Evolutionary conservation across 345 rosid genomes (phyloP).

Genomic region (Brassica nigra): DNA sequence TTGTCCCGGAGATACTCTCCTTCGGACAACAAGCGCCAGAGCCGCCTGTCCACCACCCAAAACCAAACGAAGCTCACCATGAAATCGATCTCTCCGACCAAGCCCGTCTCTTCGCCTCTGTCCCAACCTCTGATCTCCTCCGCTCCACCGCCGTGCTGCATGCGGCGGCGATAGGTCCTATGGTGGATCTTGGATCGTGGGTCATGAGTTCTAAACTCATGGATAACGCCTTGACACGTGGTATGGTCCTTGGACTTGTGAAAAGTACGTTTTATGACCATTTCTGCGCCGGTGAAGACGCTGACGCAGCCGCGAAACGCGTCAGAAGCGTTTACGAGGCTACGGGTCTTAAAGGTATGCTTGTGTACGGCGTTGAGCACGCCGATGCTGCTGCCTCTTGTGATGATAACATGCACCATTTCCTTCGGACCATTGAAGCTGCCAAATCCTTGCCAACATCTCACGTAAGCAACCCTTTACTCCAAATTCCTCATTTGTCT

Average conservation of each 20-base stretch:
- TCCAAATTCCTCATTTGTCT: not conserved
- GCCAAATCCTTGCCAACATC: constrained; percentile 63
- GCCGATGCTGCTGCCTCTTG: constrained; percentile 58
- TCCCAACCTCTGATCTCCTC: constrained; percentile 53
- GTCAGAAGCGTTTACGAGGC: constrained; percentile 49
- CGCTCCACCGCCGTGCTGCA: constrained; percentile 59
- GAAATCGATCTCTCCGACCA: constrained; percentile 57
- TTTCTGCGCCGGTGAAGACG: constrained; percentile 78
- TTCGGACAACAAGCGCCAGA: constrained; percentile 38
- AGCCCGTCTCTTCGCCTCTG: constrained; percentile 51
- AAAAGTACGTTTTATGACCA: constrained; percentile 72
- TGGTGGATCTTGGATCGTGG: constrained; percentile 77
- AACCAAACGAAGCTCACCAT: constrained; percentile 20
- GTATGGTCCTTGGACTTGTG: constrained; percentile 40
- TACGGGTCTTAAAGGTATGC: constrained; percentile 74
- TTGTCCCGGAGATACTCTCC: constrained; percentile 35
- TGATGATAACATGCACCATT: constrained; percentile 62
- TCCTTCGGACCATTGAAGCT: constrained; percentile 55
- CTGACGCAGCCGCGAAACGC: constrained; percentile 46
- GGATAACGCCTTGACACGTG: constrained; percentile 49
- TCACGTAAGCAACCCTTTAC: constrained; percentile 47
- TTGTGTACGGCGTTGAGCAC: constrained; percentile 75
- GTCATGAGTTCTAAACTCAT: constrained; percentile 71
- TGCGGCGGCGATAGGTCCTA: constrained; percentile 54
- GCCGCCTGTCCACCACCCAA: constrained; percentile 35